A percentile compares a stretch with the other conserved stretches of the same genome.
These are phyloP conservation scores for Cryptosporidium sp. DNA, from an alignment of 169 alveolate species.

Conservation along the genomic window DNA sequence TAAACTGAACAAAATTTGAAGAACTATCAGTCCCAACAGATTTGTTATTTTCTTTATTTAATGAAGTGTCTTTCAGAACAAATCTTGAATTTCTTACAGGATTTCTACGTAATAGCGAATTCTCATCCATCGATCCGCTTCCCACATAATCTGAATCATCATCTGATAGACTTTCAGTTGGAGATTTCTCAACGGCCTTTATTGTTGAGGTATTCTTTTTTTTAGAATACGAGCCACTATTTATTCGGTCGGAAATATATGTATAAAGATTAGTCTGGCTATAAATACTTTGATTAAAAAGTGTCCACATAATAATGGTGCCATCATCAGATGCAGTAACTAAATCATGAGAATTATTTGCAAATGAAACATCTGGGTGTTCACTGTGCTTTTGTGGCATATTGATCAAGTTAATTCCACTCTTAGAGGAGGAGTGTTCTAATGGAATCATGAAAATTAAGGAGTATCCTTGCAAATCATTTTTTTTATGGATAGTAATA, in stretches of 20 bases:
- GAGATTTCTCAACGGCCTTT: neutral
- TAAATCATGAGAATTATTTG: constrained; percentile 78
- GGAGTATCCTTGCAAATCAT: constrained; percentile 21
- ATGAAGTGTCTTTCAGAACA: neutral
- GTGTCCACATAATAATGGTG: constrained; percentile 77
- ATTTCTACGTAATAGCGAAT: constrained; percentile 14
- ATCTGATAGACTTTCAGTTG: neutral
- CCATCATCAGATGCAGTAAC: constrained; percentile 85
- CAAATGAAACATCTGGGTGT: constrained; percentile 83
- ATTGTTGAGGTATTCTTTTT: neutral
- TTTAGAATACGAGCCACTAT: constrained; percentile 23
- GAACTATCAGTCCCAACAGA: neutral
- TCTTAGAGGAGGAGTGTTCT: neutral
- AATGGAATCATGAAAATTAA: constrained; percentile 44
- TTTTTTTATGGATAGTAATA: neutral
- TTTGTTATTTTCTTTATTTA: constrained; percentile 14
- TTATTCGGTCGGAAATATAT: constrained; percentile 51
- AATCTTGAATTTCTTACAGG: constrained; percentile 50
- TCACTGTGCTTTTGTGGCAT: constrained; percentile 74
- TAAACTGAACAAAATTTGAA: constrained; percentile 38
- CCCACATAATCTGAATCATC: constrained; percentile 41
- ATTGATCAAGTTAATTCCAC: constrained; percentile 10
- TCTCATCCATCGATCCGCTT: constrained; percentile 35
- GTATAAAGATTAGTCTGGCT: constrained; percentile 15
- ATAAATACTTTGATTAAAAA: constrained; percentile 1